These are phyloP conservation scores for Thalassiosira hispida DNA, from an alignment of 352 stramenopile genomes.

Conservation along the genomic window DNA sequence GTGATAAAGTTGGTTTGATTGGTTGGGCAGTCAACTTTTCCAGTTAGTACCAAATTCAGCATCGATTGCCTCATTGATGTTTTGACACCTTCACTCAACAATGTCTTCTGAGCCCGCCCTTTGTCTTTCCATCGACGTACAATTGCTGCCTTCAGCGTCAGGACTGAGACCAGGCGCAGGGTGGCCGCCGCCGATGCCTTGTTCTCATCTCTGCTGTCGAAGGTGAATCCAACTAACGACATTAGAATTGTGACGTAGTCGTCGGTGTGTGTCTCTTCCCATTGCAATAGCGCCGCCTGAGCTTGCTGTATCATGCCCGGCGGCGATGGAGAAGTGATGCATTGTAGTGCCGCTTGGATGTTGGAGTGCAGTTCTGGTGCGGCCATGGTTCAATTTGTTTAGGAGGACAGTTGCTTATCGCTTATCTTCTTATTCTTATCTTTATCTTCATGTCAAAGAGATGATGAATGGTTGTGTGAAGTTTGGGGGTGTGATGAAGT, in stretches of 20 bases:
- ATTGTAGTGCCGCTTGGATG: slow-evolving; percentile 38
- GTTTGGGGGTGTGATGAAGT: too few relatives aligned
- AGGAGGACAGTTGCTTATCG: neutral
- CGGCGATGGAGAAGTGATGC: slow-evolving; percentile 25
- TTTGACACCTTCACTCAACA: slow-evolving; percentile 49
- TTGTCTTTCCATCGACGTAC: slow-evolving; percentile 49
- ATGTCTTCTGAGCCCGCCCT: neutral
- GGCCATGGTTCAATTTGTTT: slow-evolving; percentile 3
- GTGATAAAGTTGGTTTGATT: neutral
- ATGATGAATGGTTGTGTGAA: too few relatives aligned
- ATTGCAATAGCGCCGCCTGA: slow-evolving; percentile 38
- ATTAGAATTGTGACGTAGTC: slow-evolving; percentile 37
- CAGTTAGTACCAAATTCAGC: slow-evolving; percentile 33
- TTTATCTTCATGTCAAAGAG: too few relatives aligned
- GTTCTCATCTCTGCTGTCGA: neutral
- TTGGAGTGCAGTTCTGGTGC: slow-evolving; percentile 1
- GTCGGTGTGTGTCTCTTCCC: slow-evolving; percentile 28
- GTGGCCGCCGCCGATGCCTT: neutral
- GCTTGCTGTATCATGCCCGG: slow-evolving; percentile 31
- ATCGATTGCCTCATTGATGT: slow-evolving; percentile 17
- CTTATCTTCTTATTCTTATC: too few relatives aligned
- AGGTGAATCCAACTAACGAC: slow-evolving; percentile 4
- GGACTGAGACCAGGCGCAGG: slow-evolving; percentile 35
- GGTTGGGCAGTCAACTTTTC: slow-evolving; percentile 3
- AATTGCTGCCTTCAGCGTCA: slow-evolving; percentile 41